Evolutionary conservation across 768 basidiomycete genomes (phyloP), one percentile per base, ranked within the genome.

Genomic region (Tricholoma furcatifolium): DNA sequence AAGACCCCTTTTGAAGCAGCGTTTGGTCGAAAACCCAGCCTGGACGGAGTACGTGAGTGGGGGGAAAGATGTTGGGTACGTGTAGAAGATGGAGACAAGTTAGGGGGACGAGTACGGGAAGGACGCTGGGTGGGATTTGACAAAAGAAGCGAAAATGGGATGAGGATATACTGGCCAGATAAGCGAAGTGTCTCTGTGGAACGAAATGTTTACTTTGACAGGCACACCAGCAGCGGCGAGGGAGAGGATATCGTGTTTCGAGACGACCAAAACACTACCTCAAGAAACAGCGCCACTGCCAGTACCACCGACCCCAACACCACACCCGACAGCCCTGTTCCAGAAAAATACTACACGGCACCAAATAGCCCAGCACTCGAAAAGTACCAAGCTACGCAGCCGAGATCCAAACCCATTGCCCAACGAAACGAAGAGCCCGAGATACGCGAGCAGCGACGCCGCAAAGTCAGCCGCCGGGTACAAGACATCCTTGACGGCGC

Each of bases 41-140:
- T 75, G 2, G 21, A 42, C 0, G 41, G 59, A 9, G 32, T 74
- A 0, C 59, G 58, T 1, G 64, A 67, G 32, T 77, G 68, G 66
- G 72, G 73, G 4, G 59, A 61, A n/a, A 62, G 64, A 40, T 64
- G 67, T 0, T 71, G 61, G 60, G 73, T 74, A 4, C 50, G 61
- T 14, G 47, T 68, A 1, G 61, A 67, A n/a, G 56, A 53, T 6
- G 63, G 61, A 2, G 52, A 53, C 18, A 75, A 70, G 42, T 52
- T 67, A 3, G 62, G 62, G 12, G 50, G 54, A 4, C 53, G 51
- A 7, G 62, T 59, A 4, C 47, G 49, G 20, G 43, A 62, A 35
- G 61, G 62, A 8, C 34, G 49, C 3, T 70, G 65, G 63, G 46
- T 70, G 21, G 65, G 68, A 2, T 51, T 65, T 47, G 61, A 62